Conservation (phyloP, 2,329 filamentous ascomycete species). For the Phaeosphaeria sp. region DNA sequence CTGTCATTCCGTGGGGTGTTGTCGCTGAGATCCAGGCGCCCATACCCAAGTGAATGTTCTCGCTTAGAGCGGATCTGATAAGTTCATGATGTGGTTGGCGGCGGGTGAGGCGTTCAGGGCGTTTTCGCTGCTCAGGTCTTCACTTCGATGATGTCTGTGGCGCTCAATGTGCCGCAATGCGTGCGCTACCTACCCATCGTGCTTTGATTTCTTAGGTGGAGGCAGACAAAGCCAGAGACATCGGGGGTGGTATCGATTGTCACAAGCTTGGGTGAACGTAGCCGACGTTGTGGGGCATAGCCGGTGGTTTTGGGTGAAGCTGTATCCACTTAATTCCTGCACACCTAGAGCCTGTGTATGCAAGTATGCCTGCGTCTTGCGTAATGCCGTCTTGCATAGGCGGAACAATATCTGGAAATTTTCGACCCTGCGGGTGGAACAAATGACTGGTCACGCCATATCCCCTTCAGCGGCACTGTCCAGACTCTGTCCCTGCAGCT, state of each 20-base stretch:
- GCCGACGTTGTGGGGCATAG: not conserved
- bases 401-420: not conserved
- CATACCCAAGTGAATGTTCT: slow-evolving; percentile 5
- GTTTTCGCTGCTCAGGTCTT: not conserved
- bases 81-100: slow-evolving; percentile 5
- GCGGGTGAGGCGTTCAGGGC: not conserved
- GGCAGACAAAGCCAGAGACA: not conserved
- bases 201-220: not conserved
- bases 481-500: not conserved
- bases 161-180: not conserved
- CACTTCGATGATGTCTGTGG: slow-evolving; percentile 4
- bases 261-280: not conserved
- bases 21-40: not conserved
- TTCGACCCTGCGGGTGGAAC: not conserved
- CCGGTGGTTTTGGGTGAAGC: not conserved
- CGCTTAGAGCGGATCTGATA: slow-evolving; percentile 36
- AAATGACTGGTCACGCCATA: not conserved
- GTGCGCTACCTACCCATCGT: not conserved
- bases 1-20: not conserved
- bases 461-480: not conserved
- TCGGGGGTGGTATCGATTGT: not conserved
- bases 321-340: not conserved
- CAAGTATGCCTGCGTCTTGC: not conserved
- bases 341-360: not conserved
- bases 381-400: not conserved